Evolutionary conservation across 306 rosid species (phyloP).

Genomic region (Psophocarpus tetragonolobus): DNA sequence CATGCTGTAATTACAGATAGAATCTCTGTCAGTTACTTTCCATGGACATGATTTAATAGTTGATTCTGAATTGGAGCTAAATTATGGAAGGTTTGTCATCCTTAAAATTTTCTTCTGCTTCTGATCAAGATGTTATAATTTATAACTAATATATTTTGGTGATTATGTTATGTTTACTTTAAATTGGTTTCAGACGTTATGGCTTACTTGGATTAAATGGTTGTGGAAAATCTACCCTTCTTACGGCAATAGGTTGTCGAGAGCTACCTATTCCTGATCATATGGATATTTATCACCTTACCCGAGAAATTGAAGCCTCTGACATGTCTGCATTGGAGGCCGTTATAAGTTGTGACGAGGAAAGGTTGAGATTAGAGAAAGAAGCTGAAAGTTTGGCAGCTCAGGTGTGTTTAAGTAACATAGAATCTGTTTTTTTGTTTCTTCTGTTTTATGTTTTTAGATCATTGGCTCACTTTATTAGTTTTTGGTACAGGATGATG

Average conservation of each 20-base stretch:
- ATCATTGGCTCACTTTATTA: neutral
- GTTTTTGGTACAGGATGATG: conserved; percentile 69
- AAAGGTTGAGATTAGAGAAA: conserved; percentile 81
- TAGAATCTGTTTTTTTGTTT: neutral
- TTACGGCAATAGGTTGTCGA: conserved; percentile 74
- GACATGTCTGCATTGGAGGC: conserved; percentile 94
- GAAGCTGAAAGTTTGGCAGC: conserved; percentile 85
- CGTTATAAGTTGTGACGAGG: conserved; percentile 93
- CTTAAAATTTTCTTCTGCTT: neutral
- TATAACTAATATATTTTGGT: neutral
- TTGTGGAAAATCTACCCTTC: conserved; percentile 94
- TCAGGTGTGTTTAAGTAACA: conserved; percentile 54
- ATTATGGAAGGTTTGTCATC: conserved; percentile 81
- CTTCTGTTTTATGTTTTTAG: neutral
- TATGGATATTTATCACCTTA: conserved; percentile 93
- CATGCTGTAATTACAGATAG: conserved; percentile 64
- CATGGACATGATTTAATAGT: conserved; percentile 96
- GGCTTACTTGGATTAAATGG: conserved; percentile 97
- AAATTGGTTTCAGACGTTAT: conserved; percentile 64
- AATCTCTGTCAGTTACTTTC: conserved; percentile 90
- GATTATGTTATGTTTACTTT: conserved; percentile 26
- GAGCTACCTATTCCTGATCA: conserved; percentile 98
- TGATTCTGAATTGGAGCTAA: conserved; percentile 93
- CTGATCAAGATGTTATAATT: neutral
- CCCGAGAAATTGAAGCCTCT: conserved; percentile 95